Percentiles rank a stretch among this genome's conserved stretches.
phyloP scores from a whole-genome alignment of 164 flowering plant genomes.

The Berberis thunbergii region DNA sequence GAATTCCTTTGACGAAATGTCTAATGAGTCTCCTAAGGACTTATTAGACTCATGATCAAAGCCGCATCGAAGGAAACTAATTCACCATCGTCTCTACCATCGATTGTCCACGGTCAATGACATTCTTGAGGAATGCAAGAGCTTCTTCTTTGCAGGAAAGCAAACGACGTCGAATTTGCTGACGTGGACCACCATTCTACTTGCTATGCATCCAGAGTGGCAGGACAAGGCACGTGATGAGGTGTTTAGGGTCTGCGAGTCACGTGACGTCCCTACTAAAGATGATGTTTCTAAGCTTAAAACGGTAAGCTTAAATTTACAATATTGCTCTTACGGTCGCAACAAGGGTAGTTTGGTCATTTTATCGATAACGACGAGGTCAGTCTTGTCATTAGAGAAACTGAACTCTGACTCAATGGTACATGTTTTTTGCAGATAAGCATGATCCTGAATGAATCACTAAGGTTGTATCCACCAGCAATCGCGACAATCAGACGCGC shows the following conservation, averaged over 20 bases:
- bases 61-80: conserved; percentile 18
- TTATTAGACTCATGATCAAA: conserved; percentile 53
- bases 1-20: conserved; percentile 4
- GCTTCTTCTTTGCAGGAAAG: conserved; percentile 93
- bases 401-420: no score
- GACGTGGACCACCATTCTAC: conserved; percentile 87
- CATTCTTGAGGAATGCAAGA: conserved; percentile 95
- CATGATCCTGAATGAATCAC: conserved; percentile 83
- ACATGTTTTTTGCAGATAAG: conserved; percentile 45
- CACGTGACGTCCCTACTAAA: conserved; percentile 73
- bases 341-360: conserved; percentile 3
- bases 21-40: conserved; percentile 25
- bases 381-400: background rate
- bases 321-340: background rate
- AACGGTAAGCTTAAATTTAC: conserved; percentile 36
- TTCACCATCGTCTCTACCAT: background rate
- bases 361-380: background rate
- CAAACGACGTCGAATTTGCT: conserved; percentile 91
- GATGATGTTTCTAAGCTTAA: conserved; percentile 72
- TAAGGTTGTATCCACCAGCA: conserved; percentile 80
- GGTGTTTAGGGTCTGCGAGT: conserved; percentile 64
- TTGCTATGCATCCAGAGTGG: conserved; percentile 97
- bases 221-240: conserved; percentile 89
- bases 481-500: conserved; percentile 82
- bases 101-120: conserved; percentile 47